phyloP scores from a whole-genome alignment of 345 rosid genomes.

The Sisymbrium altissimum region DNA sequence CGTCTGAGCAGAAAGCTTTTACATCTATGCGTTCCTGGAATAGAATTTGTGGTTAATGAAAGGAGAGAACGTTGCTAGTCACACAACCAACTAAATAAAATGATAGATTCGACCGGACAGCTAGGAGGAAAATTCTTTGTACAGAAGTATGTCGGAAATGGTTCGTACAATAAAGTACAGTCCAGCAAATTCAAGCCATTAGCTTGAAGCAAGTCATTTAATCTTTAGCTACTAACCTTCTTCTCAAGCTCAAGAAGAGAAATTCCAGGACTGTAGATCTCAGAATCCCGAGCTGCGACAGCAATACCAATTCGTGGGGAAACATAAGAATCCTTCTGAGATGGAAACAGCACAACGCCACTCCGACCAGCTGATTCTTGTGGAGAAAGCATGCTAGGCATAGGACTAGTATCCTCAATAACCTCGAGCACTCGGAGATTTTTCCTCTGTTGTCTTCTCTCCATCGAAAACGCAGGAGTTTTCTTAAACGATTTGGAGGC shows the following conservation, averaged over 20 bases:
- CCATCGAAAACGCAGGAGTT: slow-evolving; percentile 52
- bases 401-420: slow-evolving; percentile 82
- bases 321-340: slow-evolving; percentile 79
- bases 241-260: slow-evolving; percentile 96
- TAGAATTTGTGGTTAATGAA: slow-evolving; percentile 8
- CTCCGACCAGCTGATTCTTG: slow-evolving; percentile 80
- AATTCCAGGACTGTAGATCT: slow-evolving; percentile 82
- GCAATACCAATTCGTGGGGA: slow-evolving; percentile 80
- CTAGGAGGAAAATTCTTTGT: background rate
- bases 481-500: slow-evolving; percentile 64
- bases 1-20: slow-evolving; percentile 73
- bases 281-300: slow-evolving; percentile 75
- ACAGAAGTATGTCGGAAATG: background rate
- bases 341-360: slow-evolving; percentile 60
- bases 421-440: slow-evolving; percentile 73
- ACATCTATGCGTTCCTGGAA: slow-evolving; percentile 92
- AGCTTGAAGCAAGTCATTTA: background rate
- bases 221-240: slow-evolving; percentile 53
- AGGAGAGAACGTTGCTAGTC: background rate
- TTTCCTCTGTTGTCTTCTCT: slow-evolving; percentile 56
- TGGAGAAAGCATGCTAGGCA: slow-evolving; percentile 96
- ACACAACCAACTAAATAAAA: slow-evolving; percentile 3
- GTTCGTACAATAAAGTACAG: background rate
- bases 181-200: slow-evolving; percentile 3
- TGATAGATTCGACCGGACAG: background rate